A percentile compares a stretch with the other conserved stretches of the same genome.
Conservation (phyloP, 352 stramenopile species). For the Globisporangium abappressorium region DNA sequence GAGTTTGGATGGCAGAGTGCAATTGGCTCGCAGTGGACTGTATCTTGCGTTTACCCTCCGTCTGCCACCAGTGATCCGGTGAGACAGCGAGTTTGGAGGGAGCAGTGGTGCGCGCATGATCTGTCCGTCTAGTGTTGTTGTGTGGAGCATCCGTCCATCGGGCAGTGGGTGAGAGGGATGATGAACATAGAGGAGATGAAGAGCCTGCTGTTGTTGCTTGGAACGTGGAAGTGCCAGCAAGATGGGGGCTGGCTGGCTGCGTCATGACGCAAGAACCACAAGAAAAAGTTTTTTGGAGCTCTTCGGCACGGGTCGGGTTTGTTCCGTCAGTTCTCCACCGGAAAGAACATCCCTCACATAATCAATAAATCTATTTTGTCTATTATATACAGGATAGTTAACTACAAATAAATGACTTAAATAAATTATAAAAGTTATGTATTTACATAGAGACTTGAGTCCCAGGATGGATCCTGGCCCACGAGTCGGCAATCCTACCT, state of each 20-base stretch:
- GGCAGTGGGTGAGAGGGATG: neutral
- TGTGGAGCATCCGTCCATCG: too few species aligned
- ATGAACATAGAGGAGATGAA: neutral
- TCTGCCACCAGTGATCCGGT: neutral
- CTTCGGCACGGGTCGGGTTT: constrained; percentile 9
- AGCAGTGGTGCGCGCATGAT: neutral
- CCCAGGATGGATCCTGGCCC: neutral
- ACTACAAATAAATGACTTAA: neutral
- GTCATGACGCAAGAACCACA: constrained; percentile 8
- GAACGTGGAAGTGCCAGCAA: constrained; percentile 1
- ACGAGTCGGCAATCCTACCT: too few species aligned
- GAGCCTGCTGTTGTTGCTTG: constrained; percentile 2
- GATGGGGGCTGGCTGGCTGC: neutral
- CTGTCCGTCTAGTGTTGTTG: neutral
- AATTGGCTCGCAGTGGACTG: neutral
- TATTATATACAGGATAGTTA: neutral
- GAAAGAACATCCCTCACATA: neutral
- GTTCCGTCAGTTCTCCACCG: neutral
- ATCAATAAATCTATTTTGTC: neutral
- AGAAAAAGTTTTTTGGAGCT: constrained; percentile 5
- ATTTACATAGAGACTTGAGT: neutral
- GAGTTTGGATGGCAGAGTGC: neutral
- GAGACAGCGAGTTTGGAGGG: neutral
- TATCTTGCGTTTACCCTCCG: neutral
- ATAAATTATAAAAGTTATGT: neutral